Base-by-base conservation (phyloP, 306 rosid species). In the Vigna hirtella region DNA sequence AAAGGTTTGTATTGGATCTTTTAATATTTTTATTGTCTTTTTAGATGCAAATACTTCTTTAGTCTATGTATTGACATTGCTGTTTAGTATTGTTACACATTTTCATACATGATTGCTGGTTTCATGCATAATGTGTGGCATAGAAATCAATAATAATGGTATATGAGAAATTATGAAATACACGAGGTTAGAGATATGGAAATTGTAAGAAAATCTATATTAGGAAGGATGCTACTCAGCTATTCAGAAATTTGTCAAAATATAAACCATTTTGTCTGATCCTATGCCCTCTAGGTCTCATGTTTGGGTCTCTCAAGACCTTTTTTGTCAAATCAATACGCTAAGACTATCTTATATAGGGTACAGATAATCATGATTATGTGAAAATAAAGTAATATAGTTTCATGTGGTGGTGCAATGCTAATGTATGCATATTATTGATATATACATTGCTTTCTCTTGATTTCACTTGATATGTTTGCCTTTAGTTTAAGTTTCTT, bases 1-100 rank as follows among this genome's bases (percentile, higher is more conserved):
- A 87, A 93, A 93, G 99, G 99, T 95, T 36, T 72, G 22, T 24
- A 22, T 49, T 26, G 28, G 28, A 24, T 34, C 40, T 71, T 40
- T 24, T 1, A 5, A 17, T 38, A 38, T 70, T 38, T 66, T 15
- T 61, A 43, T 61, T 82, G 58, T 53, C 18, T 34, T 52, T 32
- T 51, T 67, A 49, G 59, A 75, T 67, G 11, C 18, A 36, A 50
- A 38, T 71, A 42, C 38, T 42, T 70, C 66, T 56, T 28, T 26
- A 61, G 59, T 76, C 6, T 67, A 22, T 55, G 24, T 15, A 13
- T 64, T 43, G 61, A 32, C 16, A 30, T 66, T 72, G 20, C 47
- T 61, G 58, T 40, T 52, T 50, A 24, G 64, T 34, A 36, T 64
- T 42, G 9, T 42, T 63, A 8, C 61, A 26, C 45, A 32, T 72